A percentile compares a stretch with the other conserved stretches of the same genome.
Conservation (phyloP, 441 rosid genomes). For the Gossypium lobatum region DNA sequence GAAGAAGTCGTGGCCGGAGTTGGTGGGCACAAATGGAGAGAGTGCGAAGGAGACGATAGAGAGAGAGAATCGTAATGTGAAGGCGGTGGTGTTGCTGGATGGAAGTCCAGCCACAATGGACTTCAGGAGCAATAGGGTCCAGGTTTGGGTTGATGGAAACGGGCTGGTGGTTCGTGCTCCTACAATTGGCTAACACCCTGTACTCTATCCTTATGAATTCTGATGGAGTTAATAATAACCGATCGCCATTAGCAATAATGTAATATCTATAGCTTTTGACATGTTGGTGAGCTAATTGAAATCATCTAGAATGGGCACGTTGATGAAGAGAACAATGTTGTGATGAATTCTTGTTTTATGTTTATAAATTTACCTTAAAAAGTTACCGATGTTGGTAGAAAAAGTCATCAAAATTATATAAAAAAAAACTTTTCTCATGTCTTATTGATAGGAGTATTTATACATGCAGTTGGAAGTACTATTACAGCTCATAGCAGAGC, state of each 20-base stretch:
- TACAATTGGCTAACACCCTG: conserved; percentile 6
- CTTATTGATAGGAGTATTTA: too few species aligned
- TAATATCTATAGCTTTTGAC: neutral
- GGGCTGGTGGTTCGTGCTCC: conserved; percentile 20
- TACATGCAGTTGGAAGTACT: too few species aligned
- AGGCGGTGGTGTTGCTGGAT: conserved; percentile 15
- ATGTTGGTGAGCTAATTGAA: neutral
- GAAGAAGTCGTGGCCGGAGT: conserved; percentile 31
- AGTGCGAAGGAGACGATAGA: conserved; percentile 19
- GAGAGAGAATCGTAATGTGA: conserved; percentile 21
- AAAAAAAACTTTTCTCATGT: too few species aligned
- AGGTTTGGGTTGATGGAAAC: conserved; percentile 22
- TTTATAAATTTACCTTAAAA: neutral
- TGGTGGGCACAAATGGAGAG: conserved; percentile 22
- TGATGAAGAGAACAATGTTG: neutral
- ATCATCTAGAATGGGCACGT: too few species aligned
- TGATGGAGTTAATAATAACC: neutral
- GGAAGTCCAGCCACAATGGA: conserved; percentile 16
- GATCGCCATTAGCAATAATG: neutral
- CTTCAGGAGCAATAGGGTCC: conserved; percentile 22
- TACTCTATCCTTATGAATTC: neutral
- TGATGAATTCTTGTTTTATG: neutral
- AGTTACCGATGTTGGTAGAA: neutral
- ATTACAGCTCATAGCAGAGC: too few species aligned
- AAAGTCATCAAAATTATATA: neutral